Evolutionary conservation across 306 rosid species (phyloP).

Genomic region (Cucumis cinereus): DNA sequence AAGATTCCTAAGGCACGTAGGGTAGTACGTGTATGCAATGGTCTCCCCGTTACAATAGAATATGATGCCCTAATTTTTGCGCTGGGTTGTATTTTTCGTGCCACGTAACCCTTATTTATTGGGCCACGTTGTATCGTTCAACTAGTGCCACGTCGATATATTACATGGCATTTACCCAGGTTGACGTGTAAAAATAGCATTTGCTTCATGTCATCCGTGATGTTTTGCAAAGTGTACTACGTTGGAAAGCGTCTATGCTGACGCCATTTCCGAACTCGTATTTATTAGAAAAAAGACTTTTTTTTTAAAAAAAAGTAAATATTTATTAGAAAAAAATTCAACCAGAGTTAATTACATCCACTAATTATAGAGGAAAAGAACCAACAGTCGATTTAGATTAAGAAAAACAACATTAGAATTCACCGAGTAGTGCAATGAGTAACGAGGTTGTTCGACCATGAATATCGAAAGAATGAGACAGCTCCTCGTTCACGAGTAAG

Average conservation of each 20-base stretch:
- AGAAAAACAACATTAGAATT: too few relatives aligned
- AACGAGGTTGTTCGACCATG: too few relatives aligned
- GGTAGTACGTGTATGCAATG: neutral
- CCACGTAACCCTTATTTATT: neutral
- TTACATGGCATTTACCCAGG: neutral
- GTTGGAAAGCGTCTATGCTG: neutral
- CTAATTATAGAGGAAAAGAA: too few relatives aligned
- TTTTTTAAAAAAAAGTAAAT: too few relatives aligned
- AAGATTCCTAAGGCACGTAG: neutral
- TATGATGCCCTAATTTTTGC: neutral
- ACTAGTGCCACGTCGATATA: neutral
- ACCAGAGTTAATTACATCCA: too few relatives aligned
- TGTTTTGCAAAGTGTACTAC: neutral
- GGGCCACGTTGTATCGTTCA: neutral
- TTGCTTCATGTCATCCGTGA: neutral
- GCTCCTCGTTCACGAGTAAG: too few relatives aligned
- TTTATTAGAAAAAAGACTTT: neutral
- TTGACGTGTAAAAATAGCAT: neutral
- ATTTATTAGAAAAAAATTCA: too few relatives aligned
- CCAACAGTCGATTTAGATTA: too few relatives aligned
- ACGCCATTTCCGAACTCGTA: neutral
- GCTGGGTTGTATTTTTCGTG: neutral
- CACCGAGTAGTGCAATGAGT: too few relatives aligned
- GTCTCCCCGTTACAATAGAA: neutral
- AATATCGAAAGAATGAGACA: too few relatives aligned